phyloP scores from a whole-genome alignment of 257 asterid species.

The Paraleonurus japonicus region DNA sequence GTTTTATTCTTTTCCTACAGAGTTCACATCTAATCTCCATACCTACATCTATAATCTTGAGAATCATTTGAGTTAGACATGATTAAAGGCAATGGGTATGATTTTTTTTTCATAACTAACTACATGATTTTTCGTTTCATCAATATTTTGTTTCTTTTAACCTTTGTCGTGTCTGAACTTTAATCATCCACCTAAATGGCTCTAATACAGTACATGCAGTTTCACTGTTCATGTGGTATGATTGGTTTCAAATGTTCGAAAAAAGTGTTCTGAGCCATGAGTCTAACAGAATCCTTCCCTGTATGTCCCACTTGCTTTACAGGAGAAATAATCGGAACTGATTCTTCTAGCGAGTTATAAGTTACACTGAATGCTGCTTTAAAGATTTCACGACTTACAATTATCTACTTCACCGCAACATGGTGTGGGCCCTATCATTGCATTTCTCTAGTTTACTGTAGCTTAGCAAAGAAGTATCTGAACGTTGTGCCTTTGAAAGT shows the following conservation, averaged over 20 bases:
- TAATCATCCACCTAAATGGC: too few species aligned
- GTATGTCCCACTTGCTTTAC: not conserved
- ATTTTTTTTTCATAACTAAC: not conserved
- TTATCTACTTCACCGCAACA: constrained; percentile 58
- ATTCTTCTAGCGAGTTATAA: constrained; percentile 35
- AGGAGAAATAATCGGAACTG: constrained; percentile 49
- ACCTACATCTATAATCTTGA: not conserved
- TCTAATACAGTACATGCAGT: too few species aligned
- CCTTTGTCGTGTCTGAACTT: not conserved
- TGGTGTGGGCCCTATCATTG: constrained; percentile 64
- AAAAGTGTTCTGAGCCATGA: too few species aligned
- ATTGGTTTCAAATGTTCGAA: not conserved
- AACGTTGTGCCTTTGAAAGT: constrained; percentile 47
- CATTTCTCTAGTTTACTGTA: constrained; percentile 38
- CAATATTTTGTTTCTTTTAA: not conserved
- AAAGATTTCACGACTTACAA: constrained; percentile 37
- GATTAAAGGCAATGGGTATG: not conserved
- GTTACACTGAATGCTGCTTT: constrained; percentile 45
- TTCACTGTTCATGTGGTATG: not conserved
- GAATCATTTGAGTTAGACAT: not conserved
- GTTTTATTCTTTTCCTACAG: too few species aligned
- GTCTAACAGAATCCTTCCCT: not conserved
- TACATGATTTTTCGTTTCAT: too few species aligned
- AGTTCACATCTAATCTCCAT: too few species aligned
- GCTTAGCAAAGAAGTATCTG: constrained; percentile 39